phyloP scores from a whole-genome alignment of 164 flowering plant species.

The Piper betle region DNA sequence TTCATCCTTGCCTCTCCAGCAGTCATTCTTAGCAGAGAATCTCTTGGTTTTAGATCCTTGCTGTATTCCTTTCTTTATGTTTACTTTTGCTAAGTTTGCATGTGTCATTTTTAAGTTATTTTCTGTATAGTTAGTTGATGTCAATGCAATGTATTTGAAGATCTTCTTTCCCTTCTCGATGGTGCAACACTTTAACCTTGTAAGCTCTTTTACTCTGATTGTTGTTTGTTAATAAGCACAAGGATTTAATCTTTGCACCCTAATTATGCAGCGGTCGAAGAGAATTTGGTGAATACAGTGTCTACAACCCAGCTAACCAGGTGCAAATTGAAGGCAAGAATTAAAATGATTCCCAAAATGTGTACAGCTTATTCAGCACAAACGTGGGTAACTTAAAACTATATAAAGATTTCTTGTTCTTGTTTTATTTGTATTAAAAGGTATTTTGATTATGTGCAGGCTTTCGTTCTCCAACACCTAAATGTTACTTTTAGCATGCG shows the following conservation, averaged over 20 bases:
- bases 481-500: background rate
- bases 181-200: too few species aligned
- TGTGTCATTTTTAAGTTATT: too few species aligned
- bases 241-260: constrained; percentile 25
- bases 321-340: background rate
- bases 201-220: background rate
- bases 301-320: constrained; percentile 52
- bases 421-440: too few species aligned
- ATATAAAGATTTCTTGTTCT: background rate
- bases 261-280: constrained; percentile 73
- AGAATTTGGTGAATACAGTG: constrained; percentile 86
- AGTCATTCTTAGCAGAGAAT: too few species aligned
- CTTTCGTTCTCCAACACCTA: background rate
- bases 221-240: background rate
- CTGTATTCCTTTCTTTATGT: too few species aligned
- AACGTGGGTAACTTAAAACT: background rate
- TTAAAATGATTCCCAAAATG: background rate
- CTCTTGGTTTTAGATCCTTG: too few species aligned
- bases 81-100: too few species aligned
- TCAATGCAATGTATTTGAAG: too few species aligned
- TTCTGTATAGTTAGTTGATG: too few species aligned
- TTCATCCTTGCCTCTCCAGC: background rate
- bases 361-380: background rate
- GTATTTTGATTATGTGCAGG: too few species aligned
- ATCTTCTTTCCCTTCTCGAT: too few species aligned